phyloP scores from a whole-genome alignment of 192 early-diverging fungal species.

The Backusella tuberculispora region DNA sequence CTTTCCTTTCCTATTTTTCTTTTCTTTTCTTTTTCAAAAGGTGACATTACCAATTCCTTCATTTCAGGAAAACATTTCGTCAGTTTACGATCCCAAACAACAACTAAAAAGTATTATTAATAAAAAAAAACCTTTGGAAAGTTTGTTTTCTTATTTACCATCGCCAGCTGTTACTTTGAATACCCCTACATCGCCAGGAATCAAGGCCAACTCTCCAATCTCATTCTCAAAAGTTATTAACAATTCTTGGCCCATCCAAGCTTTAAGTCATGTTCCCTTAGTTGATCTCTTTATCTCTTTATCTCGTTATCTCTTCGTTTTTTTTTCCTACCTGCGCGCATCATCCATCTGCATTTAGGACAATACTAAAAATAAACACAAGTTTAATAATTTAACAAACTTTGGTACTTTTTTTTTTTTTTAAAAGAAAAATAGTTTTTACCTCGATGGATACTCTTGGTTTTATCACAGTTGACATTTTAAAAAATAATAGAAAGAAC shows the following conservation, averaged over 20 bases:
- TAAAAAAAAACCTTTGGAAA: neutral
- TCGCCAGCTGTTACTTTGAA: constrained; percentile 55
- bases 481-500: constrained; percentile 1
- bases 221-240: constrained; percentile 64
- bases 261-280: constrained; percentile 20
- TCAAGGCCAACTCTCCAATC: constrained; percentile 69
- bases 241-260: constrained; percentile 75
- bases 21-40: neutral
- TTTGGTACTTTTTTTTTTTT: too few relatives aligned
- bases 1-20: constrained; percentile 1
- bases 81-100: constrained; percentile 68
- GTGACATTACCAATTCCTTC: constrained; percentile 60
- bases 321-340: constrained; percentile 46
- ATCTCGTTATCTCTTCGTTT: neutral
- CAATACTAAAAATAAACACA: constrained; percentile 47
- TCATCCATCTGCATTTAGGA: constrained; percentile 59
- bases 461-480: constrained; percentile 21
- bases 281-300: neutral
- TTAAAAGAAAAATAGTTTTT: neutral
- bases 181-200: constrained; percentile 58
- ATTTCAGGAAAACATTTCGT: constrained; percentile 73
- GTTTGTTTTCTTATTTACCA: constrained; percentile 37
- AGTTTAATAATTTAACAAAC: neutral
- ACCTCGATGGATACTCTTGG: constrained; percentile 43
- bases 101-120: constrained; percentile 37